Base-by-base conservation (phyloP, 2,329 filamentous ascomycete species). In the Cryphonectria japonica region DNA sequence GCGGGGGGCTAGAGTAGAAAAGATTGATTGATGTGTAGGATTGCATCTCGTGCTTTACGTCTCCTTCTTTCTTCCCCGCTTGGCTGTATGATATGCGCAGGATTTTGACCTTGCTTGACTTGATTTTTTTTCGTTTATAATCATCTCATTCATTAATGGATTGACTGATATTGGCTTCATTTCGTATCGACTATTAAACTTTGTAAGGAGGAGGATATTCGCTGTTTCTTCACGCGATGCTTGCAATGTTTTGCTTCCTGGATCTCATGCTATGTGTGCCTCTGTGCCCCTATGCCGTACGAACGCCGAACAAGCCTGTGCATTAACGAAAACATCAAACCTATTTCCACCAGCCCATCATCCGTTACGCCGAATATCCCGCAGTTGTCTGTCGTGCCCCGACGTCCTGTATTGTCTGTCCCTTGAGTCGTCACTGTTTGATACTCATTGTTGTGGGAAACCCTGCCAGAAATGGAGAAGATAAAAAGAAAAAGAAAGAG, bases 271-370 rank as follows among this genome's bases (percentile, higher is more conserved):
- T 46, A 11, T 50, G 8, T 65, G 32, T 34, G 11, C 11, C 60
- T 34, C 62, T 34, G 29, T 14, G 26, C 50, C 11, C 37, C 7
- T 26, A 52, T 66, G 29, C 29, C 26, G 7, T 54, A 64, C 3
- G 37, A 64, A 66, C 63, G 63, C 63, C 43, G 63, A 32, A 46
- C 39, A 19, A 46, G 2, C 39, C 37, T 39, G 46, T 59, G 29
- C 29, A 59, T 19, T 59, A 19, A 46, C 14, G 2, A 14, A 41
- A 16, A 61, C 14, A 9, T n/a, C 37, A 64, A 41, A 62, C 34
- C 19, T 64, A 9, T 46, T 46, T 9, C 34, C 61, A 14, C 34
- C 61, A 41, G 37, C n/a, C 64, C 8, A 9, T 11, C 14, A n/a
- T n/a, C 32, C 32, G 26, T 26, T 66, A 57, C 64, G 46, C 63